Percentiles rank a stretch among this genome's conserved stretches.
phyloP scores from a whole-genome alignment of 768 basidiomycete genomes.

The Podaxis sp. region DNA sequence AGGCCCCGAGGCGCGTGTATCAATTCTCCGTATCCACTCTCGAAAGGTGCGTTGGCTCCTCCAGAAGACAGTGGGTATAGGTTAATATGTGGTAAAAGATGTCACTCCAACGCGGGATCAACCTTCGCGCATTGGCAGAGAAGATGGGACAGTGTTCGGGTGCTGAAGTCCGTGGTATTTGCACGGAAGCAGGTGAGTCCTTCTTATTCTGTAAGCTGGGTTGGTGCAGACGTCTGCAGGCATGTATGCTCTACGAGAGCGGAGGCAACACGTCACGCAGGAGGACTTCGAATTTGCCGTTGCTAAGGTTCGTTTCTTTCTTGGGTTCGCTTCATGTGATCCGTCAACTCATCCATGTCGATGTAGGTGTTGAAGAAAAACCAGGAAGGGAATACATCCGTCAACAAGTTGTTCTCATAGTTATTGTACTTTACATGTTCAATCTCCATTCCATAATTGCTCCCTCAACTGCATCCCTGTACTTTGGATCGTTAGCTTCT shows the following conservation, averaged over 20 bases:
- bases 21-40: slow-evolving; percentile 96
- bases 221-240: slow-evolving; percentile 36
- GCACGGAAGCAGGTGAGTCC: slow-evolving; percentile 85
- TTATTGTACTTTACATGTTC: slow-evolving; percentile 9
- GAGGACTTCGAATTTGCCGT: slow-evolving; percentile 99
- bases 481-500: no score
- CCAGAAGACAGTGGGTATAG: background rate
- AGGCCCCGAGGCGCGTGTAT: slow-evolving; percentile 92
- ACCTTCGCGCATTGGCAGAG: slow-evolving; percentile 91
- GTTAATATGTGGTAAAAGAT: slow-evolving; percentile 47
- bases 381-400: slow-evolving; percentile 90
- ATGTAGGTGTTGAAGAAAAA: slow-evolving; percentile 87
- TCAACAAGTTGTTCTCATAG: slow-evolving; percentile 91
- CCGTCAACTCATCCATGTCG: slow-evolving; percentile 5
- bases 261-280: slow-evolving; percentile 95
- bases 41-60: slow-evolving; percentile 58
- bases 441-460: no score
- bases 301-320: slow-evolving; percentile 63
- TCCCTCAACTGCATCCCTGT: no score
- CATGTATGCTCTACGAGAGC: slow-evolving; percentile 95
- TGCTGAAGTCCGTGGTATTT: slow-evolving; percentile 95
- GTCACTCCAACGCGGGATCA: slow-evolving; percentile 96
- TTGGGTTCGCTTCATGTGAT: background rate
- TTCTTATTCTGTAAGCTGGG: background rate
- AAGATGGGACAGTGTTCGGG: slow-evolving; percentile 99